These are phyloP conservation scores for Camellia sinensis DNA, from an alignment of 148 eudicot genomes.

Conservation along the genomic window DNA sequence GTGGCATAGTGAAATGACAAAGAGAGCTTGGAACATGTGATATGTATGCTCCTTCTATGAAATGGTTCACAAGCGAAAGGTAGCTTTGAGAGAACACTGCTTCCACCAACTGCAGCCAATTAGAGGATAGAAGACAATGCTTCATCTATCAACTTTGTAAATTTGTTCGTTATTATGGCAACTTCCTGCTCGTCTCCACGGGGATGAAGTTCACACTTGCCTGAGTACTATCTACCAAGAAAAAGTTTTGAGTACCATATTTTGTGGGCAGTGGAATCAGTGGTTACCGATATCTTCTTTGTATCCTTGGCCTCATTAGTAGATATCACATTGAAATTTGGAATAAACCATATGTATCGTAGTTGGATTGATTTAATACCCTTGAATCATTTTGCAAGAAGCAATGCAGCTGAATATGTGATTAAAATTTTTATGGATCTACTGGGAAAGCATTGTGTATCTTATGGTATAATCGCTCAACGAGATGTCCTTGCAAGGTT, in stretches of 20 bases:
- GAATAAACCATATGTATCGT: background rate
- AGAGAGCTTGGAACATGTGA: background rate
- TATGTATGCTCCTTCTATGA: background rate
- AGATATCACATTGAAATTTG: background rate
- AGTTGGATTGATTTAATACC: background rate
- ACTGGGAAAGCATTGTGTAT: background rate
- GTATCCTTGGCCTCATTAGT: background rate
- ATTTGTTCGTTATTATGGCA: background rate
- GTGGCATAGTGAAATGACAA: background rate
- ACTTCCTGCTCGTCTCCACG: background rate
- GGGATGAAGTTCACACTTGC: background rate
- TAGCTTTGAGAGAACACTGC: background rate
- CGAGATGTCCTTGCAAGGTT: background rate
- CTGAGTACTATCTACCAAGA: background rate
- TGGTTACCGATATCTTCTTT: background rate
- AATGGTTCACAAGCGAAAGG: background rate
- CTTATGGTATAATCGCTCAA: background rate
- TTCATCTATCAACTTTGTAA: background rate
- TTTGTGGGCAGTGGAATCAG: background rate
- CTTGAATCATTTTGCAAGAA: background rate
- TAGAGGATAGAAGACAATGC: background rate
- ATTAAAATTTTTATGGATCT: background rate
- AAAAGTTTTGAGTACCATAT: background rate
- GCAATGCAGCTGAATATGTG: background rate
- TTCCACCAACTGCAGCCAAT: background rate